phyloP scores from a whole-genome alignment of 306 rosid species.

The Lupinus albus region DNA sequence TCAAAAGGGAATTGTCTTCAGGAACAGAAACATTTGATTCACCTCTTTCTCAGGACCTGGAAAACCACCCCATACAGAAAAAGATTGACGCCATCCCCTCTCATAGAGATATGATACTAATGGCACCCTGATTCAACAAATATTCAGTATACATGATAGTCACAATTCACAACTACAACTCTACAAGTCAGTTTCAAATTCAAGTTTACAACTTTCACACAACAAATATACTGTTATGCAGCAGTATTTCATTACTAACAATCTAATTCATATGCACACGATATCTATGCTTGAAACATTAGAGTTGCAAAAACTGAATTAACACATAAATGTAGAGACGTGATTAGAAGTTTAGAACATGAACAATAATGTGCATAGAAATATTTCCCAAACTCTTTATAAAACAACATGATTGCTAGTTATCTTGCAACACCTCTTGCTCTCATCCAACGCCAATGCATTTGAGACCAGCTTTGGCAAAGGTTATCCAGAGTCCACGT shows the following conservation, averaged over 20 bases:
- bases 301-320: slow-evolving; percentile 13
- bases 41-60: slow-evolving; percentile 99
- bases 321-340: background rate
- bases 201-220: too few species aligned
- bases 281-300: background rate
- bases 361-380: background rate
- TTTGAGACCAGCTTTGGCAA: slow-evolving; percentile 4
- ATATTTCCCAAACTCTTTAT: slow-evolving; percentile 10
- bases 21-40: slow-evolving; percentile 36
- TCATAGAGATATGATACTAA: slow-evolving; percentile 82
- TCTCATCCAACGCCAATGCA: background rate
- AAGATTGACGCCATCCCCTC: slow-evolving; percentile 97
- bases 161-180: slow-evolving; percentile 35
- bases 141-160: slow-evolving; percentile 24
- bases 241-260: background rate
- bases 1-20: slow-evolving; percentile 6
- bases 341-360: background rate
- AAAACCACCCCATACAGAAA: slow-evolving; percentile 68
- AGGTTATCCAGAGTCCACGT: slow-evolving; percentile 11
- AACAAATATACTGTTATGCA: background rate
- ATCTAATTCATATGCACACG: background rate
- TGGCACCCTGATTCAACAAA: slow-evolving; percentile 67
- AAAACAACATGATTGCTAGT: slow-evolving; percentile 15
- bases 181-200: slow-evolving; percentile 21
- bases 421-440: slow-evolving; percentile 1